Evolutionary conservation across 805 yeast species (phyloP), one percentile per base, ranked within the genome.

Genomic region (Candida broadrunensis): DNA sequence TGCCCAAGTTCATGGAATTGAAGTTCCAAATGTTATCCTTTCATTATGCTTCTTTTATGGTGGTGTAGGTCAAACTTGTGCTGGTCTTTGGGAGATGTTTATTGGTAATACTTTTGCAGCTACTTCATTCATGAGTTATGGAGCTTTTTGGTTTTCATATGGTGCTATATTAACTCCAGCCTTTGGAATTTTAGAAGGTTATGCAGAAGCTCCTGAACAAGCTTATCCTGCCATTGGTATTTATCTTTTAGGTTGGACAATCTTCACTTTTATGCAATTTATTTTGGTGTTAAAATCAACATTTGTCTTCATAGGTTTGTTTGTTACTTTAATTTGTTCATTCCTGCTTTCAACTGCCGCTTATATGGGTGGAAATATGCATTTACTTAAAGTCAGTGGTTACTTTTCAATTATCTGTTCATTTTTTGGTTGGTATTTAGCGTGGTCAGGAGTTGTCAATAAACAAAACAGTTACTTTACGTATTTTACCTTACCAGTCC

Each of bases 341-440:
- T 73, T 82, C 49, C 52, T 79, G 45, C 63, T 80, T 35, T 63
- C 82, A 35, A 63, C 77, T 0, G 65, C 72, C 37, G 81, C 78
- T 19, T 72, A 77, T 40, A 70, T 81, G 39, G 51, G 75, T 2
- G 72, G 71, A 15, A 65, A 59, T 17, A 52, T 51, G 16, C 63
- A 64, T 23, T 58, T 70, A 37, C 59, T 65, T 11, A 70, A 63
- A 56, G 85, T 83, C 14, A 86, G 82, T 42, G 87, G 87, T 42
- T 85, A 81, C 15, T 80, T 78, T 73, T 78, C 75, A 55, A 78
- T 78, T 43, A 77, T 81, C 3, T 77, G 70, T 51, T 82, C 83
- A 27, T 5, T 29, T 5, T 29, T n/a, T 42, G 85, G 81, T 17
- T 80, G 79, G 74, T 78, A 76, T 56, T 77, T 78, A 43, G 77